Percentiles rank a stretch among this genome's conserved stretches.
phyloP scores from a whole-genome alignment of 164 flowering plant genomes.

The Umbellularia californica region DNA sequence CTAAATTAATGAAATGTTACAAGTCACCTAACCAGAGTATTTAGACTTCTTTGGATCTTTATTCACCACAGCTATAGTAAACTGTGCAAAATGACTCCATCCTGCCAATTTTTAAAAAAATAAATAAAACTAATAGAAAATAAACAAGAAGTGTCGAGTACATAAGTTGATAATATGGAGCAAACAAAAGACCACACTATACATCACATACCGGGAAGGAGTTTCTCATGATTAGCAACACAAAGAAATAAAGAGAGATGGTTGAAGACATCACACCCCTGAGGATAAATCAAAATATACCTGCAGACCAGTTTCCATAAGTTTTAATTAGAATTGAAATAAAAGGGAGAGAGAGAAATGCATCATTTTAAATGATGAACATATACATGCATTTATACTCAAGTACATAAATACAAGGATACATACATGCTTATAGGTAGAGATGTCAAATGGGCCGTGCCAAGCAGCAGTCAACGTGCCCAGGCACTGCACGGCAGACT shows the following conservation, averaged over 20 bases:
- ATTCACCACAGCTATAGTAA: conserved; percentile 92
- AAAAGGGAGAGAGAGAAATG: too few relatives aligned
- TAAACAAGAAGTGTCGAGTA: background rate
- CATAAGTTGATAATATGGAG: background rate
- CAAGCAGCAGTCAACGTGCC: too few relatives aligned
- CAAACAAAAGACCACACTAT: background rate
- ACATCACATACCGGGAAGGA: conserved; percentile 78
- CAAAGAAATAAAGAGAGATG: conserved; percentile 97
- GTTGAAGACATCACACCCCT: conserved; percentile 95
- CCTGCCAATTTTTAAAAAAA: conserved; percentile 37
- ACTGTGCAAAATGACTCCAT: conserved; percentile 99
- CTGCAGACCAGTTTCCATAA: conserved; percentile 28
- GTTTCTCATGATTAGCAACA: conserved; percentile 98
- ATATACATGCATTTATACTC: too few relatives aligned
- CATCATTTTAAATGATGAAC: too few relatives aligned
- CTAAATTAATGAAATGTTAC: background rate
- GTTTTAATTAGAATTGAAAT: too few relatives aligned
- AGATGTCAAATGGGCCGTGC: too few relatives aligned
- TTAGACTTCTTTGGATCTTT: conserved; percentile 96
- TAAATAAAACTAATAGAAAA: background rate
- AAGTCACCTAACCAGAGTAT: conserved; percentile 63
- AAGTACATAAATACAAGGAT: too few relatives aligned
- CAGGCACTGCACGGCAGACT: too few relatives aligned
- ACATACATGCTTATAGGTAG: too few relatives aligned
- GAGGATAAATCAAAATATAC: conserved; percentile 96